Percentiles rank a stretch among this genome's conserved stretches.
Evolutionary conservation across 139 green algal genomes (phyloP).

Genomic region (Tetraselmis chui): DNA sequence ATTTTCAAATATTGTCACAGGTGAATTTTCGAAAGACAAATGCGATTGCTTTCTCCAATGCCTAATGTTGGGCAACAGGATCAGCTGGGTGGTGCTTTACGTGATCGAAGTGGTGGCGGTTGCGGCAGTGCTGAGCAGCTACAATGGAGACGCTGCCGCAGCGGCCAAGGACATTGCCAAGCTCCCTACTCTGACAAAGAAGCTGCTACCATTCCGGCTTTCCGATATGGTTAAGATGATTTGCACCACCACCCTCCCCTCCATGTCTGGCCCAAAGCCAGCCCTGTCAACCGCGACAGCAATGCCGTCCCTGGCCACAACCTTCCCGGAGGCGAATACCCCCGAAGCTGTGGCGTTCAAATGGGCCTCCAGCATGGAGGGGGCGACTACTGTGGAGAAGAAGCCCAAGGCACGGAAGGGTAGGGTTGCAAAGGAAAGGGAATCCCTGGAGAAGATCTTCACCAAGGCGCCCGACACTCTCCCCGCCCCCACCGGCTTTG

Average conservation of each 20-base stretch:
- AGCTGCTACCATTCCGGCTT: conserved; percentile 49
- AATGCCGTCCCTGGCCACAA: background rate
- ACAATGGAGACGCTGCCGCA: conserved; percentile 19
- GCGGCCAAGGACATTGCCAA: conserved; percentile 28
- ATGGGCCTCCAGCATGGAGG: background rate
- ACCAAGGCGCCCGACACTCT: conserved; percentile 20
- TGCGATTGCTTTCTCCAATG: too few relatives aligned
- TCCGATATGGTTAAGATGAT: conserved; percentile 29
- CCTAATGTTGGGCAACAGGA: conserved; percentile 37
- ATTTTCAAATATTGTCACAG: too few relatives aligned
- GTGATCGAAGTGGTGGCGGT: conserved; percentile 51
- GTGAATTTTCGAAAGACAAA: too few relatives aligned
- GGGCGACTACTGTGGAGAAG: background rate
- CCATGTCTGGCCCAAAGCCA: background rate
- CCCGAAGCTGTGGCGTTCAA: background rate
- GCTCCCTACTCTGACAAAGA: conserved; percentile 49
- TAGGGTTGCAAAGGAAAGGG: conserved; percentile 14
- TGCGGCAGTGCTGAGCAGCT: conserved; percentile 37
- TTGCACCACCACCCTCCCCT: background rate
- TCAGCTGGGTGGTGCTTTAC: conserved; percentile 51
- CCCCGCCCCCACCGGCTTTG: background rate
- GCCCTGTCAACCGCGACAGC: background rate
- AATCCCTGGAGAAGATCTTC: conserved; percentile 22
- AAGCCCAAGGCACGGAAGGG: background rate
- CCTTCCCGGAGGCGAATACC: background rate